Evolutionary conservation across 1,139 yeast genomes (phyloP), one percentile per base, ranked within the genome.

Genomic region (Scheffersomyces stambukii): DNA sequence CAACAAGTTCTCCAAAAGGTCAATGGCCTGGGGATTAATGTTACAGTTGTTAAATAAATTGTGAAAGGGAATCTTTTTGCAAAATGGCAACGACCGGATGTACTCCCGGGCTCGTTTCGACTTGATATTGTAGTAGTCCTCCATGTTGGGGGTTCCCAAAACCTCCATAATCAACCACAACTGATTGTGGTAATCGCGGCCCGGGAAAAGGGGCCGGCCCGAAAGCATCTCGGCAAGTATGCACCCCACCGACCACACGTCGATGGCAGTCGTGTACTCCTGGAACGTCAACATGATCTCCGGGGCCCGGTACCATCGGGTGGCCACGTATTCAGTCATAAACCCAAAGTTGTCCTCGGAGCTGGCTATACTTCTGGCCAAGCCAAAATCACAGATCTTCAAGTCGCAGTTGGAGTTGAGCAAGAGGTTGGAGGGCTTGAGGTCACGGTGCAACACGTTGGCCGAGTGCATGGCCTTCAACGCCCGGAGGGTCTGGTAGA

Each of bases 221-320:
- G 71, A 61, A 19, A 78, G 57, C 60, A 78, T 57, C 48, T 81
- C 91, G 0, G 81, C 86, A 25, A 81, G 50, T 13, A 81, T 80
- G 49, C 91, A 81, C 1, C 91, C 91, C 11, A 80, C 84, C 0
- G 86, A 77, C 91, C 91, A 81, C 8, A 81, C 63, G 48, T 81
- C 91, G 37, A 81, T 77, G 3, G 85, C 81, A 0, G 81, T 71
- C 2, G 88, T 73, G 44, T 81, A 81, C 42, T 75, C 75, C 27
- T 81, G 78, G 25, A 75, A 74, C 2, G 82, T 74, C 14, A 81
- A 54, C 88, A 81, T 81, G 33, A 81, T 77, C 48, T 81, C 91
- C 0, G 88, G 89, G 0, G 88, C 88, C 37, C 89, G 60, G 48
- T 81, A 81, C 89, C 89, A 81, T 44, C 89, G 62, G 2, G 91